A percentile compares a stretch with the other conserved stretches of the same genome.
Conservation (phyloP, 768 basidiomycete species). For the Leccinum truebloodii region DNA sequence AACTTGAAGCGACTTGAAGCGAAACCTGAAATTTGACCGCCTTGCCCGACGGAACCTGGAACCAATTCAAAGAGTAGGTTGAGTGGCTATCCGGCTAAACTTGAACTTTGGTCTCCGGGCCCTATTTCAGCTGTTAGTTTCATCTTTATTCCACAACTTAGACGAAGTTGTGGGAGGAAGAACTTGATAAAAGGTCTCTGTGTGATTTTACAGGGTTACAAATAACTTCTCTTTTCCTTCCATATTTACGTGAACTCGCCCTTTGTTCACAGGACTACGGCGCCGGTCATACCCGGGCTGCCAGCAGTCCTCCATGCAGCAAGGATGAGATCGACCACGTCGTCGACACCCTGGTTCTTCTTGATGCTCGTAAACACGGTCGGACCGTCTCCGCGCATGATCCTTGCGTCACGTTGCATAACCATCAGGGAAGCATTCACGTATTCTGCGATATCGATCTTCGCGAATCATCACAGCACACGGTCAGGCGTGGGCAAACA, state of each 20-base stretch:
- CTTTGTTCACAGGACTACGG: slow-evolving; percentile 28
- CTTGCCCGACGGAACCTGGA: neutral
- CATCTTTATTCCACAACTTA: neutral
- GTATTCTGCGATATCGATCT: slow-evolving; percentile 93
- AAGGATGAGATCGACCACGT: slow-evolving; percentile 77
- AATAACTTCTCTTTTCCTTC: neutral
- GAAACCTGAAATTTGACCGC: neutral
- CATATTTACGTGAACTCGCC: slow-evolving; percentile 1
- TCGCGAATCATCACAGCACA: slow-evolving; percentile 5
- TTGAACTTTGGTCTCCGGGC: neutral
- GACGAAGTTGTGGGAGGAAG: slow-evolving; percentile 1
- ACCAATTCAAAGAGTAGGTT: neutral
- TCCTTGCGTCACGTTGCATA: slow-evolving; percentile 89
- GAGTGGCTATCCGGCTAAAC: too few relatives aligned
- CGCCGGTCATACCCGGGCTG: slow-evolving; percentile 60
- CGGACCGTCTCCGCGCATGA: slow-evolving; percentile 94
- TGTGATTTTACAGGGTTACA: slow-evolving; percentile 6
- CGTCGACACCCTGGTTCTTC: slow-evolving; percentile 74
- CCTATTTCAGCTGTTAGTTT: neutral
- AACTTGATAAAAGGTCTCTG: neutral
- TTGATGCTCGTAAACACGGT: slow-evolving; percentile 90
- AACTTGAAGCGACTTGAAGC: neutral
- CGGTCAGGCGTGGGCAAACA: neutral
- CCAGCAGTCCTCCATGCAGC: slow-evolving; percentile 88
- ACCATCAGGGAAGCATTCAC: slow-evolving; percentile 93